These are phyloP conservation scores for Nepenthes mirabilis DNA, from an alignment of 148 eudicot species.

Conservation along the genomic window DNA sequence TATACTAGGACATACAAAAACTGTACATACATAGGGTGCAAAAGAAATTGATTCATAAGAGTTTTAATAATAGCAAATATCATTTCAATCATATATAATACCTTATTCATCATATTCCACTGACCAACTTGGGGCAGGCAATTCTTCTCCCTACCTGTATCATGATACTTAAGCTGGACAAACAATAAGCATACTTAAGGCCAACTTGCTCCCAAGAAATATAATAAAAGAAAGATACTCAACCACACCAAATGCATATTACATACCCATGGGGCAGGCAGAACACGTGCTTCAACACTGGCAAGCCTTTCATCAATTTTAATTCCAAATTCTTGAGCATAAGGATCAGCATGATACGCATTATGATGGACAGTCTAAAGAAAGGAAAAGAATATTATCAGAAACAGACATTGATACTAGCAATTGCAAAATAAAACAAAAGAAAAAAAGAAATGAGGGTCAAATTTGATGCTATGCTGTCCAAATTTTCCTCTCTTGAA, in stretches of 20 bases:
- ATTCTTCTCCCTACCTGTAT: conserved; percentile 66
- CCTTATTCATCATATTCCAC: conserved; percentile 93
- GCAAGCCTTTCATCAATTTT: conserved; percentile 60
- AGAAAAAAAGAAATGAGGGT: too few relatives aligned
- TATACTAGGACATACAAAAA: too few relatives aligned
- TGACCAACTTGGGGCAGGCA: conserved; percentile 78
- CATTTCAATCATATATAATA: conserved; percentile 6
- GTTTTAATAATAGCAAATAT: background rate
- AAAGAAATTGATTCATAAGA: too few relatives aligned
- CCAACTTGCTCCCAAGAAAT: background rate
- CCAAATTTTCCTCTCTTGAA: too few relatives aligned
- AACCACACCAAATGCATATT: background rate
- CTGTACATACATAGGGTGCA: too few relatives aligned
- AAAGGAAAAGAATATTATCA: background rate
- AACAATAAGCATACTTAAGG: background rate
- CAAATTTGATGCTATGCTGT: too few relatives aligned
- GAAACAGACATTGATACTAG: background rate
- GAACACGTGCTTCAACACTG: conserved; percentile 71
- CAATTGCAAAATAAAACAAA: too few relatives aligned
- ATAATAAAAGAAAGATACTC: background rate
- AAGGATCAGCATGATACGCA: conserved; percentile 54
- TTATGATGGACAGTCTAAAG: conserved; percentile 63
- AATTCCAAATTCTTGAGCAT: conserved; percentile 77
- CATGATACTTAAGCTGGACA: conserved; percentile 67
- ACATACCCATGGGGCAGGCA: conserved; percentile 79